Base-by-base conservation (phyloP, 495 filamentous ascomycete species). In the Alectoria sarmentosa region DNA sequence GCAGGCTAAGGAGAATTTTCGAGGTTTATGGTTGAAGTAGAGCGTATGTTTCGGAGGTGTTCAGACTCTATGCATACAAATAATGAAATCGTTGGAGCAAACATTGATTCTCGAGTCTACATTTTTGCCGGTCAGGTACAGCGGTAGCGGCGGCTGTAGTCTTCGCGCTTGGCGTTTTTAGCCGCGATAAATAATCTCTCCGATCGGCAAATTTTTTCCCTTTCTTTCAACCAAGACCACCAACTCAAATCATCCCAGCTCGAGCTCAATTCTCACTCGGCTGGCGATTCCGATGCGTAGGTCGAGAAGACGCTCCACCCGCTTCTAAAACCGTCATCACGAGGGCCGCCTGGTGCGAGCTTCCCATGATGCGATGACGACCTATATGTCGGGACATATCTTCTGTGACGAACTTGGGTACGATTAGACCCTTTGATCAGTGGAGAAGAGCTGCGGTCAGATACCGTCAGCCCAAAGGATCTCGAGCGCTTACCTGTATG, bases 251-350 rank as follows among this genome's bases (percentile, higher is more conserved):
- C 89, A 89, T 90, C 86, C 79, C 87, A 88, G 86, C 80, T 78
- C 78, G 82, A 81, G 71, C 63, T 67, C 52, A 68, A 74, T 55
- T 70, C 71, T 82, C 76, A 89, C 85, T 88, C 85, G 80, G 80
- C 88, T 91, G 88, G 80, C 86, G 85, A 90, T 80, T 92, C 88
- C 88, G 86, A 89, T 89, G 84, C 75, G 86, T 90, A 86, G 83
- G 93, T 90, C 89, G 79, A 93, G 90, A 93, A 76, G 72, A 80
- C 81, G 77, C 70, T 69, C 71, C 78, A 79, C 80, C 84, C 88
- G 85, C 89, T 87, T 90, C 83, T 90, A 98, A 98, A 98, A 98
- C 93, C 93, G 91, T 97, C 86, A 86, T 91, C 88, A 91, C 89
- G 93, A 98, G 93, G 89, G 90, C 82, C 72, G 73, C 73, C 75